Evolutionary conservation across 2,329 filamentous ascomycete species (phyloP).

Genomic region (Plenodomus biglobosus): DNA sequence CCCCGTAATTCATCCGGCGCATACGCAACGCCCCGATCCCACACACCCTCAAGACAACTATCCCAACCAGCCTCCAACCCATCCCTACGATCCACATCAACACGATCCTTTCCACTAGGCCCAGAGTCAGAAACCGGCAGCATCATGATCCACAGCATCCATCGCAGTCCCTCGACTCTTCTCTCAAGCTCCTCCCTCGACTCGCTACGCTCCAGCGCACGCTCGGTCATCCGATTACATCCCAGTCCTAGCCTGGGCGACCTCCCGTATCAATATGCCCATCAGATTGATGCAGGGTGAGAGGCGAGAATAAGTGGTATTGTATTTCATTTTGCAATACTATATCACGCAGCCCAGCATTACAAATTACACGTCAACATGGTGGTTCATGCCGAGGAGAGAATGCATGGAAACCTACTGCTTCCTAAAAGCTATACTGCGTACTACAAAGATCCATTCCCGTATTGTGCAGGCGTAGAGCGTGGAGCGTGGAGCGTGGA

Average conservation of each 20-base stretch:
- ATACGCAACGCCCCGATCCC: slow-evolving; percentile 21
- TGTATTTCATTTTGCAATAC: too few species aligned
- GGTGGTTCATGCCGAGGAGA: too few species aligned
- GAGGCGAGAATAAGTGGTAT: background rate
- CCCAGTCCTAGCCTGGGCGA: slow-evolving; percentile 30
- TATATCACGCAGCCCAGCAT: too few species aligned
- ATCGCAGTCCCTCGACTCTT: slow-evolving; percentile 34
- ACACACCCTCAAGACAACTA: background rate
- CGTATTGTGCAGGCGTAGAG: too few species aligned
- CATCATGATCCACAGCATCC: slow-evolving; percentile 20
- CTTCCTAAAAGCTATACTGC: too few species aligned
- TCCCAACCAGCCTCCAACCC: background rate
- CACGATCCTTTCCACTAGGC: slow-evolving; percentile 20
- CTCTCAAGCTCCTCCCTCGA: slow-evolving; percentile 35
- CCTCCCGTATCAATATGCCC: slow-evolving; percentile 36
- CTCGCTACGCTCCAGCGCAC: slow-evolving; percentile 28
- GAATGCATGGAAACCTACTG: too few species aligned
- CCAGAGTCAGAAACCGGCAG: slow-evolving; percentile 30
- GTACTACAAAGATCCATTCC: too few species aligned
- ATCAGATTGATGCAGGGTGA: background rate
- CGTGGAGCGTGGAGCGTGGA: too few species aligned
- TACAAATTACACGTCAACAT: too few species aligned
- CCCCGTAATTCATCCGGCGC: slow-evolving; percentile 20
- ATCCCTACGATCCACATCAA: slow-evolving; percentile 18
- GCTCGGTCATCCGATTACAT: slow-evolving; percentile 32